Conservation (phyloP, 352 stramenopile species). For the Pythium chondricola region DNA sequence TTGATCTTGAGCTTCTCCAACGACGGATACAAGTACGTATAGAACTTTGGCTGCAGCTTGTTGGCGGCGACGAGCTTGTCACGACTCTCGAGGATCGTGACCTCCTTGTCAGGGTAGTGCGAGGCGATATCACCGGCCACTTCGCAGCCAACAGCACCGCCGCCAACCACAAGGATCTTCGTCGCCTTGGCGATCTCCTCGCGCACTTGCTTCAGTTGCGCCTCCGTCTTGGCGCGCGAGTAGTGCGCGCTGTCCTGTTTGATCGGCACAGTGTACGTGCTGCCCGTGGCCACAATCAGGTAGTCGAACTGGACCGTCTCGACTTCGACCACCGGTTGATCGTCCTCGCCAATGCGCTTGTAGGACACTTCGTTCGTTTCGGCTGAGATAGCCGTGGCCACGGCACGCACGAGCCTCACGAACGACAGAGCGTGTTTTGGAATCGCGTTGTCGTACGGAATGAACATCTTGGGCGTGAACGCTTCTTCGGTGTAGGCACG, state of each 20-base stretch:
- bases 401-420: conserved; percentile 15
- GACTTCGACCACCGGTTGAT: conserved; percentile 18
- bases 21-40: conserved; percentile 23
- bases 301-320: conserved; percentile 51
- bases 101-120: conserved; percentile 49
- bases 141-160: conserved; percentile 49
- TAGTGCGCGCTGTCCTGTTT: conserved; percentile 26
- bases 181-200: conserved; percentile 29
- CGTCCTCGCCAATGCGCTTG: conserved; percentile 24
- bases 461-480: conserved; percentile 54
- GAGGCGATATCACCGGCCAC: conserved; percentile 55
- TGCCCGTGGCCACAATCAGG: conserved; percentile 51
- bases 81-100: conserved; percentile 45
- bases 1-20: conserved; percentile 46
- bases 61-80: conserved; percentile 28
- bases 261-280: conserved; percentile 52
- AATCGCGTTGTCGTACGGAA: conserved; percentile 61
- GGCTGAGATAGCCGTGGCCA: conserved; percentile 30
- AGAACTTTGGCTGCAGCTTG: conserved; percentile 41
- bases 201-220: conserved; percentile 24
- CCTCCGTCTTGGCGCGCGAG: conserved; percentile 20
- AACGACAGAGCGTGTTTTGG: conserved; percentile 10
- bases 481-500: too few species aligned
- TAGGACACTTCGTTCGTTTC: too few species aligned
- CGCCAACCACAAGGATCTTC: conserved; percentile 45